These are phyloP conservation scores for Aspergillus oerlinghausenensis DNA, from an alignment of 2,329 filamentous ascomycete genomes.

Conservation along the genomic window DNA sequence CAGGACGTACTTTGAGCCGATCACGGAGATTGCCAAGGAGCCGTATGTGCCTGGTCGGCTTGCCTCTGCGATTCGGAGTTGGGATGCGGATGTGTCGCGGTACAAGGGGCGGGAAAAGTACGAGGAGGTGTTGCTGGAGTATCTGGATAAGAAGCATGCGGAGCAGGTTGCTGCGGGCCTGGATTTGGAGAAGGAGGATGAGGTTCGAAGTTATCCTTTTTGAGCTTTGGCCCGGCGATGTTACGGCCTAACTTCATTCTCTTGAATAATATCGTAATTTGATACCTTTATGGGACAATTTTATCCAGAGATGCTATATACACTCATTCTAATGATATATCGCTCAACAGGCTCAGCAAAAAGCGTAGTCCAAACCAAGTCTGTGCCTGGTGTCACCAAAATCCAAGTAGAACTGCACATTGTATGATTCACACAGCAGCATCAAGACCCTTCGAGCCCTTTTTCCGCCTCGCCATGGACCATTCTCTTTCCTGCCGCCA, in stretches of 20 bases:
- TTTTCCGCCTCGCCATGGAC: conserved; percentile 42
- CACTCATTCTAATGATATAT: not conserved
- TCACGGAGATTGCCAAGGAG: conserved; percentile 64
- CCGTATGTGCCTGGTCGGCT: conserved; percentile 72
- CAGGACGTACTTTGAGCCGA: conserved; percentile 71
- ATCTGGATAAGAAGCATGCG: conserved; percentile 67
- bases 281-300: not conserved
- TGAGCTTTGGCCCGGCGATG: not conserved
- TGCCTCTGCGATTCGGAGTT: conserved; percentile 73
- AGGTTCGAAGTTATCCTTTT: conserved; percentile 59
- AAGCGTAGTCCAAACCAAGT: not conserved
- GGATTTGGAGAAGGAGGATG: conserved; percentile 57
- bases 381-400: not conserved
- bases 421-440: not conserved
- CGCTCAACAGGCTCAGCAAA: not conserved
- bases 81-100: conserved; percentile 69
- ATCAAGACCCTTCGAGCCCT: conserved; percentile 15
- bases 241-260: not conserved
- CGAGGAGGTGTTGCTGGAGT: conserved; percentile 67
- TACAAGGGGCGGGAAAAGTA: conserved; percentile 80
- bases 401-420: not conserved
- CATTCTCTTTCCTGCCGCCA: conserved; percentile 71
- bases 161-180: conserved; percentile 67
- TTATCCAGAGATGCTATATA: not conserved
- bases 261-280: not conserved